These are phyloP conservation scores for Trichocladium uniseriatum DNA, from an alignment of 495 filamentous ascomycete genomes.

Conservation along the genomic window DNA sequence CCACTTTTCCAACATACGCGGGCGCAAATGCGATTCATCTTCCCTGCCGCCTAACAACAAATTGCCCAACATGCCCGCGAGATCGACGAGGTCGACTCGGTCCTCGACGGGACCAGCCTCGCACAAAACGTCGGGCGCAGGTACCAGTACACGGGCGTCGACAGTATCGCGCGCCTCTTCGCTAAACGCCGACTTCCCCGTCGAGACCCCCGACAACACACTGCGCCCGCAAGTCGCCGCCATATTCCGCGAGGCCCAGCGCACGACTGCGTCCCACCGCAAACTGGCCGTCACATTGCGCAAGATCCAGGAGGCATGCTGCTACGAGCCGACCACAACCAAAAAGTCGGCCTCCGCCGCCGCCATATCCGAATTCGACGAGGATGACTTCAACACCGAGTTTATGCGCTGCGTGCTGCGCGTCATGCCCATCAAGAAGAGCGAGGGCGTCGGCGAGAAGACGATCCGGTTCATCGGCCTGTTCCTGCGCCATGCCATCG, in stretches of 20 bases:
- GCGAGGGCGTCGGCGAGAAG: constrained; percentile 80
- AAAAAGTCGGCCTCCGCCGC: constrained; percentile 38
- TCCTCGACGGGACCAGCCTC: constrained; percentile 41
- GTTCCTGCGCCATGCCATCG: constrained; percentile 72
- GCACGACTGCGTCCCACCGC: constrained; percentile 75
- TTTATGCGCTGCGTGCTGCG: constrained; percentile 72
- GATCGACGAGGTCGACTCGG: constrained; percentile 50
- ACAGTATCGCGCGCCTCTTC: constrained; percentile 55
- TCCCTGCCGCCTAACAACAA: neutral
- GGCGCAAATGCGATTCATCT: neutral
- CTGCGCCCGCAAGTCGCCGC: constrained; percentile 67
- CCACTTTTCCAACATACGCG: neutral
- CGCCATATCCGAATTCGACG: constrained; percentile 52
- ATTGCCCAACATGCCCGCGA: constrained; percentile 16
- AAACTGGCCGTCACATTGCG: constrained; percentile 80
- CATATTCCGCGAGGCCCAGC: constrained; percentile 82
- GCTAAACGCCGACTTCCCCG: constrained; percentile 55
- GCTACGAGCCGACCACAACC: constrained; percentile 57
- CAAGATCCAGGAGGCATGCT: constrained; percentile 82
- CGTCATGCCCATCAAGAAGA: constrained; percentile 81
- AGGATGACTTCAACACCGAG: constrained; percentile 80
- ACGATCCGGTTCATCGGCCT: constrained; percentile 73
- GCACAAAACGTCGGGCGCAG: no score
- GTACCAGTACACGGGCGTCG: no score
- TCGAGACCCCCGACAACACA: constrained; percentile 59